Evolutionary conservation across 306 rosid species (phyloP).

Genomic region (Fragaria iinumae): DNA sequence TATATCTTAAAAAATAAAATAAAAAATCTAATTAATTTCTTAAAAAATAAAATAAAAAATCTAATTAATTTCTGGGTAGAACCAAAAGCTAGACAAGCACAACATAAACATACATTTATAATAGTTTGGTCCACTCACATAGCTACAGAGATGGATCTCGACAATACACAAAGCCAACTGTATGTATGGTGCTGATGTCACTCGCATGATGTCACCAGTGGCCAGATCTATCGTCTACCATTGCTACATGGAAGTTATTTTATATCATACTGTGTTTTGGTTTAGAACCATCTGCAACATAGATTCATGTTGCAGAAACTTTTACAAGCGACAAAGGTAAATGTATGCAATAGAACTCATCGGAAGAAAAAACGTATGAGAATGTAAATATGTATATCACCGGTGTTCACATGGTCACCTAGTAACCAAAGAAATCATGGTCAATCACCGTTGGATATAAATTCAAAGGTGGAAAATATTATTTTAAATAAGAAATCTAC

Average conservation of each 20-base stretch:
- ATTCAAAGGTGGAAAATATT: too few relatives aligned
- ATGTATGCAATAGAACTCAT: not conserved
- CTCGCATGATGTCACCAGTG: not conserved
- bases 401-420: too few relatives aligned
- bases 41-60: too few relatives aligned
- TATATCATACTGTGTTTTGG: not conserved
- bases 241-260: not conserved
- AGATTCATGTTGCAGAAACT: not conserved
- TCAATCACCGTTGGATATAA: too few relatives aligned
- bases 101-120: not conserved
- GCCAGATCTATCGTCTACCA: not conserved
- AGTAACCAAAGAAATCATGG: too few relatives aligned
- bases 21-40: too few relatives aligned
- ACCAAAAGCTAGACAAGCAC: not conserved
- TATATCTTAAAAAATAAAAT: too few relatives aligned
- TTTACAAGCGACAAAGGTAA: not conserved
- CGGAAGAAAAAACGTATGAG: too few relatives aligned
- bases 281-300: not conserved
- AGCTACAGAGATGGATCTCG: not conserved
- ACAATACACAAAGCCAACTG: not conserved
- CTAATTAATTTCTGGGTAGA: not conserved
- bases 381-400: too few relatives aligned
- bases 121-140: not conserved
- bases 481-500: too few relatives aligned
- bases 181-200: not conserved